Base-by-base conservation (phyloP, 2,329 filamentous ascomycete species). In the Colletotrichum euphorbiae region DNA sequence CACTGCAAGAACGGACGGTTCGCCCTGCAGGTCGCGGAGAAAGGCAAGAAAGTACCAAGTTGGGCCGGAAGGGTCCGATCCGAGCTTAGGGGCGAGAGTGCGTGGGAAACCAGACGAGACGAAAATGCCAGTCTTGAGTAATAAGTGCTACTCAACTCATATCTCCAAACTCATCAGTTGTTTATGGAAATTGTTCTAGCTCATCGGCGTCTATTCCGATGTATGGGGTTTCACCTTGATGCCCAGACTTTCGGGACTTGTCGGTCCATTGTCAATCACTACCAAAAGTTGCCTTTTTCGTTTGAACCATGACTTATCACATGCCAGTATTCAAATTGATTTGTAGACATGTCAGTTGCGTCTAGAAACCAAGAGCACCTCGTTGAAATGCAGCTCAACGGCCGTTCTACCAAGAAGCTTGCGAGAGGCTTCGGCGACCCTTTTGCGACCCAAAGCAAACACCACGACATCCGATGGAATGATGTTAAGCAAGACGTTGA, bases 81-180 rank as follows among this genome's bases (percentile, higher is more conserved):
- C 31, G 5, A 67, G 60, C 64, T 54, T 60, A 63, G 43, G 51
- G 64, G 51, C 33, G 40, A 46, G 0, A 31, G 17, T 57, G 64
- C 54, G 33, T 24, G 52, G 52, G 65, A 64, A 17, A 52, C 40
- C 60, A 58, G 65, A 64, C 17, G 65, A 58, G 65, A 64, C 42
- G 58, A 36, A 43, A 43, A 5, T 40, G 36, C 12, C 13, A 12
- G 6, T 12, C 8, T 38, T 24, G n/a, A 21, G 28, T 28, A 28
- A 15, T 28, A 28, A 15, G 46, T 21, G 28, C 46, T 33, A 11
- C n/a, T 21, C 46, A 24, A 19, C n/a, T 21, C 28, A 28, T 19
- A 28, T 51, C n/a, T 51, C 46, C 17, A 0, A 31, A 9, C 0
- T 0, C 7, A 28, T 21, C 24, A n/a, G n/a, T 33, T 15, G 48